phyloP scores from a whole-genome alignment of 2,329 filamentous ascomycete genomes.

The Xylaria polymorpha region DNA sequence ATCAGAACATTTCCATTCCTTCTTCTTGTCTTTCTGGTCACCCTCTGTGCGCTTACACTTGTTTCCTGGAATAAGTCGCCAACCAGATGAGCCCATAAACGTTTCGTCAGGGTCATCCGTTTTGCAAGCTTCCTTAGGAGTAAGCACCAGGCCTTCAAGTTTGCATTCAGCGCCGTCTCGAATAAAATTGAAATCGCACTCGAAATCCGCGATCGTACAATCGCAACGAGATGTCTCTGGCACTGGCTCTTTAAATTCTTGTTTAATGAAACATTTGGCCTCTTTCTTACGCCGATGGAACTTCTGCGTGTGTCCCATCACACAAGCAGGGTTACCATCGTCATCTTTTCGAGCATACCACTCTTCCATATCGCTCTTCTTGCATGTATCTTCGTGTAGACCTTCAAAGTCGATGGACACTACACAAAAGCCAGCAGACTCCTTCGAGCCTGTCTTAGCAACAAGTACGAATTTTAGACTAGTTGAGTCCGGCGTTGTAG shows the following conservation, averaged over 20 bases:
- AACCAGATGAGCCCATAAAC: constrained; percentile 89
- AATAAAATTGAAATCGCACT: constrained; percentile 94
- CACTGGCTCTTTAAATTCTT: constrained; percentile 82
- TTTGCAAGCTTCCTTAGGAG: constrained; percentile 80
- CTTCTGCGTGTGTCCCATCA: constrained; percentile 96
- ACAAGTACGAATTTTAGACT: constrained; percentile 90
- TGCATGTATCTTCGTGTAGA: constrained; percentile 83
- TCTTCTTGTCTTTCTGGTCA: constrained; percentile 74
- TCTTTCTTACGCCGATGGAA: constrained; percentile 87
- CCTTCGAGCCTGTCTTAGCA: constrained; percentile 66
- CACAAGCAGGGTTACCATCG: constrained; percentile 82
- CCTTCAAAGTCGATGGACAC: constrained; percentile 86
- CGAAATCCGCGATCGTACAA: constrained; percentile 87
- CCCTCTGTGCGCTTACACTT: constrained; percentile 72
- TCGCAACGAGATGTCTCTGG: constrained; percentile 79
- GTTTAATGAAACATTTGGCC: constrained; percentile 87
- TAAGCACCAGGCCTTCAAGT: constrained; percentile 68
- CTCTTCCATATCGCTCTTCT: constrained; percentile 80
- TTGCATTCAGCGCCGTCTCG: constrained; percentile 77
- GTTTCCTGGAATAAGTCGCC: constrained; percentile 89
- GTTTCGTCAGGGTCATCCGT: constrained; percentile 71
- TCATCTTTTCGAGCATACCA: constrained; percentile 88
- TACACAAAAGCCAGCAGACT: constrained; percentile 67
- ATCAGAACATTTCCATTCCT: constrained; percentile 82
- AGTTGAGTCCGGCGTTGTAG: constrained; percentile 91